A percentile compares a stretch with the other conserved stretches of the same genome.
Conservation (phyloP, 2,329 filamentous ascomycete species). For the Mycosphaerelloides madeirae region DNA sequence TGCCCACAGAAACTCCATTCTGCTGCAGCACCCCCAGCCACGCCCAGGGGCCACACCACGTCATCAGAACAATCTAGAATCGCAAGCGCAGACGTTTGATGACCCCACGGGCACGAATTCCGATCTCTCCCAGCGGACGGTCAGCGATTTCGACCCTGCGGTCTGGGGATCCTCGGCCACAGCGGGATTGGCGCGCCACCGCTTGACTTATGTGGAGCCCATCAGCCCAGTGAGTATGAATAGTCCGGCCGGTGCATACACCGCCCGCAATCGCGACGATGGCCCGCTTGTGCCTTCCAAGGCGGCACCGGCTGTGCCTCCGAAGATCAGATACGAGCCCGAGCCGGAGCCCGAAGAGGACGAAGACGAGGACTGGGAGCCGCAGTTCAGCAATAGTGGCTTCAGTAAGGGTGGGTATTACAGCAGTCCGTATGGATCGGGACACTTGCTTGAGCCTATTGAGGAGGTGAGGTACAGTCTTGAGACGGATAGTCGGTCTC, state of each 20-base stretch:
- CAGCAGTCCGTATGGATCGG: conserved; percentile 33
- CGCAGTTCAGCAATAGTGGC: conserved; percentile 32
- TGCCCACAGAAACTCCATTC: conserved; percentile 74
- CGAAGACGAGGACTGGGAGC: conserved; percentile 24
- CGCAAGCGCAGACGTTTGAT: conserved; percentile 62
- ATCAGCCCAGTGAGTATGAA: conserved; percentile 26
- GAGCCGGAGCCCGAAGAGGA: conserved; percentile 18
- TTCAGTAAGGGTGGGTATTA: conserved; percentile 32
- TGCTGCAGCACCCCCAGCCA: conserved; percentile 75
- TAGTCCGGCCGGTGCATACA: conserved; percentile 31
- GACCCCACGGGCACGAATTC: conserved; percentile 29
- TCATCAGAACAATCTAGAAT: conserved; percentile 69
- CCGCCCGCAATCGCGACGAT: conserved; percentile 46
- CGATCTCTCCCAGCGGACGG: conserved; percentile 33
- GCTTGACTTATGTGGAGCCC: conserved; percentile 25
- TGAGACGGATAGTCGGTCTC: conserved; percentile 39
- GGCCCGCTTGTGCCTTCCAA: conserved; percentile 53
- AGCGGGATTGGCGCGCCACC: conserved; percentile 29
- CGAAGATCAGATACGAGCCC: conserved; percentile 19
- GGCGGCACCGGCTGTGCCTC: conserved; percentile 19
- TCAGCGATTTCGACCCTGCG: conserved; percentile 40
- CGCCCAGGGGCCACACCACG: conserved; percentile 67
- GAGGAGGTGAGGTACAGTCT: conserved; percentile 48
- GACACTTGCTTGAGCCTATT: conserved; percentile 45
- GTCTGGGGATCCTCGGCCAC: conserved; percentile 44